Conservation (phyloP, 208 protist genomes). For the Tritrichomonas foetus region DNA sequence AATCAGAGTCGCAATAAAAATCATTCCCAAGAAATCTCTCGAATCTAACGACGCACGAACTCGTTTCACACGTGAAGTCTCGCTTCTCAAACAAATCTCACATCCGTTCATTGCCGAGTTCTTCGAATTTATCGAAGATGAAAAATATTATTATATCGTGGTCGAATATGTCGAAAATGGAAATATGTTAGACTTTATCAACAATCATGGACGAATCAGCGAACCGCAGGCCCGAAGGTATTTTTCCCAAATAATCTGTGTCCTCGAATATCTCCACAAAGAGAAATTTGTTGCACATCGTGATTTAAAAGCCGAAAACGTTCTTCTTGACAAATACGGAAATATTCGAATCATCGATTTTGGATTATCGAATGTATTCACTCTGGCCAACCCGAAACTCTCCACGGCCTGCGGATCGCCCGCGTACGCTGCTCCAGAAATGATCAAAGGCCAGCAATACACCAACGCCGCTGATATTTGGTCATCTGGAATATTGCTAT, state of each 20-base stretch:
- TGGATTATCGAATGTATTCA: neutral
- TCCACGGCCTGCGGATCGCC: neutral
- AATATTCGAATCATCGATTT: conserved; percentile 48
- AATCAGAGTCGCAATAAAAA: neutral
- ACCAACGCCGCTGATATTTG: neutral
- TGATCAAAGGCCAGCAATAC: conserved; percentile 17
- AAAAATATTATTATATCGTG: neutral
- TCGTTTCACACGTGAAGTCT: neutral
- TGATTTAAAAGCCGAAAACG: no score
- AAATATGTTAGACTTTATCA: neutral
- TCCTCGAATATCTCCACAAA: conserved; percentile 42
- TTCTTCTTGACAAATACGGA: conserved; percentile 42
- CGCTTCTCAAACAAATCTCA: neutral
- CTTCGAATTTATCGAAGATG: neutral
- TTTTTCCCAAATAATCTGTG: neutral
- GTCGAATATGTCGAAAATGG: neutral
- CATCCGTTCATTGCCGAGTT: neutral
- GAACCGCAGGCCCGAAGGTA: neutral
- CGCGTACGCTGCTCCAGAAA: conserved; percentile 14
- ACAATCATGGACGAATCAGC: neutral
- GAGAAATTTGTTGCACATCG: conserved; percentile 27
- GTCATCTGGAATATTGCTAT: neutral
- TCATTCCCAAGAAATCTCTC: neutral
- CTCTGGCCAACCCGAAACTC: neutral
- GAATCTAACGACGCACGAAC: neutral